Base-by-base conservation (phyloP, 176 grass and related monocot species). In the Tuctoria greenei region DNA sequence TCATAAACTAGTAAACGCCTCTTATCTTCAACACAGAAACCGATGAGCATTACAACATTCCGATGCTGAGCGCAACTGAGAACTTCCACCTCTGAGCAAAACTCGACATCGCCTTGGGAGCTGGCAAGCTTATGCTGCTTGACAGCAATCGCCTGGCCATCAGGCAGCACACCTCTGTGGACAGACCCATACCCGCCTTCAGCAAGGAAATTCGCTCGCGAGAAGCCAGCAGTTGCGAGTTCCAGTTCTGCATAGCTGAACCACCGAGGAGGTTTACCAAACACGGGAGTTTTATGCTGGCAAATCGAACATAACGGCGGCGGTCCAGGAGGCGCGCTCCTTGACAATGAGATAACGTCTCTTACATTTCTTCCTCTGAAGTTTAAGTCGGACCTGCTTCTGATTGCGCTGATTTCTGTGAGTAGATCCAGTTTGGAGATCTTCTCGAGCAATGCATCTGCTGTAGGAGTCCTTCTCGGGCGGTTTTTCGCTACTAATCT, bases 21-120 rank as follows among this genome's bases (percentile, higher is more conserved):
- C 74, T 85, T 98, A 46, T 93, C 91, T 81, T 98, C 91, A 0
- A 98, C 91, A 82, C 95, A 98, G 58, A 98, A 98, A 3, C 95
- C 95, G 59, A 98, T 98, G 39, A 98, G 80, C 95, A 98, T 98
- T 8, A 98, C 95, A 44, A 98, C 95, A 70, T 98, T 98, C 10
- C 95, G 87, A 69, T 98, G 95, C 39, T 98, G 95, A 41, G 95
- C 95, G 42, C 95, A 98, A 64, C 95, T 98, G 65, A 98, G 71
- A 62, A 98, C 95, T 67, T 98, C 95, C 31, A 98, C 95, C 75
- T 98, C 95, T 3, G 95, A 98, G 81, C 91, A 98, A 36, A 98
- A 98, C 72, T 98, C 95, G 0, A 87, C 80, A 51, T 98, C 95
- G 0, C 95, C 95, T 64, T 98, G 95, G 16, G 86, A 89, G 81